phyloP scores from a whole-genome alignment of 306 rosid genomes.

The Gynostemma pentaphyllum region DNA sequence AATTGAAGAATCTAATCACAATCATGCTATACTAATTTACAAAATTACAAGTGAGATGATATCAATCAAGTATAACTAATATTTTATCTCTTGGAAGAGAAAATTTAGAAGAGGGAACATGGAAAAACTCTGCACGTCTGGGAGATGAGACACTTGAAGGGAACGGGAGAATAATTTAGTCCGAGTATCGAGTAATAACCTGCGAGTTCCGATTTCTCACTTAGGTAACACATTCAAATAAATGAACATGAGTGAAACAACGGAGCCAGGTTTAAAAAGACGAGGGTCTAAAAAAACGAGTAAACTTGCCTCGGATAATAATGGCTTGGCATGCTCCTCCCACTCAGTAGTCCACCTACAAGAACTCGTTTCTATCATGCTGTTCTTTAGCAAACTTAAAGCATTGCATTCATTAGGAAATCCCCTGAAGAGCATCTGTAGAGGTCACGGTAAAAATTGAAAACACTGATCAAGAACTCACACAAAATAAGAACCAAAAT shows the following conservation, averaged over 20 bases:
- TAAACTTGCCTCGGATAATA: conserved; percentile 59
- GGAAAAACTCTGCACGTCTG: not conserved
- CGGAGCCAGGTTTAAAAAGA: not conserved
- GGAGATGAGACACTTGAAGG: not conserved
- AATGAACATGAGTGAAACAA: not conserved
- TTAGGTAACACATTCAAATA: not conserved
- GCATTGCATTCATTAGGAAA: conserved; percentile 65
- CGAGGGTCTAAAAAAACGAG: not conserved
- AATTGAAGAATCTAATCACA: no score
- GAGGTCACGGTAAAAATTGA: conserved; percentile 18
- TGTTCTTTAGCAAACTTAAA: conserved; percentile 42
- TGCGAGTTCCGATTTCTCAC: not conserved
- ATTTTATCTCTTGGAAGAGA: no score
- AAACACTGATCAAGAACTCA: not conserved
- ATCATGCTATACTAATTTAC: no score
- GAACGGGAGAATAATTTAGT: not conserved
- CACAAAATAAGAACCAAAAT: not conserved
- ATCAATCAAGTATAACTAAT: no score
- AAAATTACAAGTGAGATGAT: no score
- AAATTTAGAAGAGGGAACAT: not conserved
- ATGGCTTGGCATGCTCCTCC: conserved; percentile 83
- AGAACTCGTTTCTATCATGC: conserved; percentile 55
- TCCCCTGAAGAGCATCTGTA: conserved; percentile 76
- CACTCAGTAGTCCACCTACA: conserved; percentile 75
- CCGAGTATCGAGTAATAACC: not conserved